Base-by-base conservation (phyloP, 2,329 filamentous ascomycete genomes). In the Monosporascus sp. region DNA sequence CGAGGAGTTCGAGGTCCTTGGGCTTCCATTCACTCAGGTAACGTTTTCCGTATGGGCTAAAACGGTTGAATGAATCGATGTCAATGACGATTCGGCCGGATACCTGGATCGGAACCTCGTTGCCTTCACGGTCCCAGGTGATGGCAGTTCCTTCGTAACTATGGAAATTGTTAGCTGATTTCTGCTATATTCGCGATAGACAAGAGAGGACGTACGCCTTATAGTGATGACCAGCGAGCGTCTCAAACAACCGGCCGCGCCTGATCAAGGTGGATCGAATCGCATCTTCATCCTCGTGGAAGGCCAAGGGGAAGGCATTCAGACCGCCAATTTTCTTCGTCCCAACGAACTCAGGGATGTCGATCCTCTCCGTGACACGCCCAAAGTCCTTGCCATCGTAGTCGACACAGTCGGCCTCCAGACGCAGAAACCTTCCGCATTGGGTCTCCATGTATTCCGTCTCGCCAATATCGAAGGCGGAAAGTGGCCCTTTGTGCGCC, bases 371-470 rank as follows among this genome's bases (percentile, higher is more conserved):
- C 6, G 62, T 56, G 8, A 64, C 61, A 52, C 73, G 73, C 9
- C 78, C 77, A 59, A 81, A 79, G 1, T 62, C 67, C 51, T 71
- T 71, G 22, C 79, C 78, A 52, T 78, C 71, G 64, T 75, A 79
- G 46, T 80, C 76, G 48, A 81, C 69, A 34, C 73, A 71, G 48
- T 72, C 67, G 54, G 69, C 71, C 6, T 67, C 58, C 20, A 80
- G 58, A 1, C 64, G 56, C 63, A 79, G 70, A 17, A 69, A 69
- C 5, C 69, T 62, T 9, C 71, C 73, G 36, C 71, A 73, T 3
- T 64, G 60, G 19, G 67, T 74, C 49, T 66, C 61, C 51, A 59
- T 67, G 56, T 75, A 75, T 49, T 70, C 62, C 1, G 70, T 68
- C 50, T 69, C 62, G 7, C 66, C 58, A 19, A 77, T 73, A 57